Conservation (phyloP, 2,329 filamentous ascomycete genomes). For the Fusarium newnesense region DNA sequence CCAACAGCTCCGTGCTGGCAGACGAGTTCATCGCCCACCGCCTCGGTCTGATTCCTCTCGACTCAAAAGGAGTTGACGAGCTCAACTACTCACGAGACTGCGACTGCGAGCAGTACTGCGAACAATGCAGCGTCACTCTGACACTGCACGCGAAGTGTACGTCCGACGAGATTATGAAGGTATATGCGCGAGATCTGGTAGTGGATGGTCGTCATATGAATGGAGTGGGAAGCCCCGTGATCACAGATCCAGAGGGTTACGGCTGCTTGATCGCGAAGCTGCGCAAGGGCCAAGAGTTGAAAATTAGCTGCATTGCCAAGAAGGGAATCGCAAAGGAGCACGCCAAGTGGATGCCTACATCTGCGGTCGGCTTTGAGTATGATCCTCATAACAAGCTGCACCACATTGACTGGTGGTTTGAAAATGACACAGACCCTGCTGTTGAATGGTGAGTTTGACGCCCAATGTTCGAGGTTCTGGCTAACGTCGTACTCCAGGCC, state of each 20-base stretch:
- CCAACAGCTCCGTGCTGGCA: slow-evolving; percentile 93
- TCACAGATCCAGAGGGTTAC: slow-evolving; percentile 82
- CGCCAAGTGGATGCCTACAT: slow-evolving; percentile 94
- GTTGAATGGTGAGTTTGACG: slow-evolving; percentile 79
- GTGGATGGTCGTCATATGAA: slow-evolving; percentile 77
- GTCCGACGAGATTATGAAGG: slow-evolving; percentile 87
- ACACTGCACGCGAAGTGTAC: slow-evolving; percentile 87
- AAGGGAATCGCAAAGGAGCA: slow-evolving; percentile 99
- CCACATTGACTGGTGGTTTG: slow-evolving; percentile 95
- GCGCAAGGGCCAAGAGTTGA: slow-evolving; percentile 87
- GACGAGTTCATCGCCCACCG: slow-evolving; percentile 97
- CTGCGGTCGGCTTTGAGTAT: slow-evolving; percentile 96
- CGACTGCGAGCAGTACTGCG: slow-evolving; percentile 95
- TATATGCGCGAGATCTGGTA: slow-evolving; percentile 90
- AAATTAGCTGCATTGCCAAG: slow-evolving; percentile 92
- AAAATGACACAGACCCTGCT: slow-evolving; percentile 75
- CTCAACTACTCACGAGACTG: slow-evolving; percentile 93
- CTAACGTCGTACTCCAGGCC: slow-evolving; percentile 65
- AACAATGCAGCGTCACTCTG: slow-evolving; percentile 87
- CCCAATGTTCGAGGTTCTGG: neutral
- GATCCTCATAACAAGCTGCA: slow-evolving; percentile 96
- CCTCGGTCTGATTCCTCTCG: slow-evolving; percentile 88
- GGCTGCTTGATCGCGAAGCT: slow-evolving; percentile 92
- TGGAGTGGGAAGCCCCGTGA: slow-evolving; percentile 83
- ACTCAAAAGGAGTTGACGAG: slow-evolving; percentile 83